Conservation (phyloP, 2,329 filamentous ascomycete species). For the Apiospora saccharicola region DNA sequence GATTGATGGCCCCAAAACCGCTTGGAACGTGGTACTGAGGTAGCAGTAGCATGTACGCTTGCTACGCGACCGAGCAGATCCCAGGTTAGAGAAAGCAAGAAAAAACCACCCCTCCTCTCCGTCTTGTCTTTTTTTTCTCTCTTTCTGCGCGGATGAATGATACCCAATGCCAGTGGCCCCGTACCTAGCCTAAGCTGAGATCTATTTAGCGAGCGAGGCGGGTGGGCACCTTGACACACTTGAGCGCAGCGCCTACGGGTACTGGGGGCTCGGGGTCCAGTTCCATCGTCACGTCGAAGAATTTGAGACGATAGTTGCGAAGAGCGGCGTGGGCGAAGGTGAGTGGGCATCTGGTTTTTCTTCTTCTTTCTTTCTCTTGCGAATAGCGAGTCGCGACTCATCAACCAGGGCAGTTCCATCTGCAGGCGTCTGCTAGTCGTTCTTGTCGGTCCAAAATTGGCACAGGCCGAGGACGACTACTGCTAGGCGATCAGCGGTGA, state of each 20-base stretch:
- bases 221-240: constrained; percentile 8
- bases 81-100: not conserved
- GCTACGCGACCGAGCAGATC: constrained; percentile 16
- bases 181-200: constrained; percentile 17
- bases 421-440: constrained; percentile 15
- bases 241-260: constrained; percentile 9
- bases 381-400: constrained; percentile 13
- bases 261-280: constrained; percentile 8
- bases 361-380: not conserved
- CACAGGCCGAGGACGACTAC: not conserved
- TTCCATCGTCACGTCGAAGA: constrained; percentile 20
- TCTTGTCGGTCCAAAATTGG: constrained; percentile 15
- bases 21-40: constrained; percentile 14
- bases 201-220: constrained; percentile 15
- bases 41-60: constrained; percentile 7
- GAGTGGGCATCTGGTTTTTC: constrained; percentile 1
- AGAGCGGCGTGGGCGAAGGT: constrained; percentile 10
- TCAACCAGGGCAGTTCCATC: constrained; percentile 5
- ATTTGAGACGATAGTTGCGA: constrained; percentile 17
- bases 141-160: not conserved
- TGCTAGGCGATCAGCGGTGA: constrained; percentile 15
- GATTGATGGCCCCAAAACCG: not conserved
- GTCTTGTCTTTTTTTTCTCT: not conserved
- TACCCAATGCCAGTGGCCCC: constrained; percentile 5
- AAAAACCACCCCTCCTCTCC: not conserved